These are phyloP conservation scores for Fimicolochytrium jonesii DNA, from an alignment of 192 early-diverging fungal genomes.

Conservation along the genomic window DNA sequence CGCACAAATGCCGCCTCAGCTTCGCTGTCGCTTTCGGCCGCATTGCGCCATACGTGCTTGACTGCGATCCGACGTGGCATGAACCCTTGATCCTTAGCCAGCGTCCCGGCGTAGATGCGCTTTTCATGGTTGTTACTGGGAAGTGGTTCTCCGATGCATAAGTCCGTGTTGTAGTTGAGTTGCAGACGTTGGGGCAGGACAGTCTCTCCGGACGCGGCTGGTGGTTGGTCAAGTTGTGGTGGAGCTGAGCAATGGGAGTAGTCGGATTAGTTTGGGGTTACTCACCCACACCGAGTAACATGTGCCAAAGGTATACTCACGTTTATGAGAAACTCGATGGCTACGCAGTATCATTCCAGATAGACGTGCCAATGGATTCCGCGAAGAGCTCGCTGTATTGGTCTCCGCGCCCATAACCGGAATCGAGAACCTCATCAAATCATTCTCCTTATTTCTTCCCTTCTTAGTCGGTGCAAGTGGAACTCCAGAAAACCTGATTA, in stretches of 20 bases:
- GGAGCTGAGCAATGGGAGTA: too few species aligned
- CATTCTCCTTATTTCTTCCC: constrained; percentile 1
- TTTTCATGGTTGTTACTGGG: constrained; percentile 13
- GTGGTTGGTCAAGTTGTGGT: too few species aligned
- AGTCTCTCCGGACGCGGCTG: background rate
- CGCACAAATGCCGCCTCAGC: constrained; percentile 8
- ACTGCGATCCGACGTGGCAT: constrained; percentile 23
- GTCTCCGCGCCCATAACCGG: too few species aligned
- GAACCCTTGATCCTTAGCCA: constrained; percentile 19
- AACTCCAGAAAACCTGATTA: too few species aligned
- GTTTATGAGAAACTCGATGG: too few species aligned
- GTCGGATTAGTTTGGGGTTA: too few species aligned
- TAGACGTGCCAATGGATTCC: too few species aligned
- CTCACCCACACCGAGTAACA: too few species aligned
- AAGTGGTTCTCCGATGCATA: constrained; percentile 15
- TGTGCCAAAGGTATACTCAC: too few species aligned
- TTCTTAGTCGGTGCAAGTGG: too few species aligned
- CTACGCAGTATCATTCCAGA: too few species aligned
- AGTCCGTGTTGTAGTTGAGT: constrained; percentile 24
- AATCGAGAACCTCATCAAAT: constrained; percentile 14
- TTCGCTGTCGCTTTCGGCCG: constrained; percentile 1
- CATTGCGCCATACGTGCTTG: constrained; percentile 23
- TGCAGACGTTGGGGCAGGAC: constrained; percentile 15
- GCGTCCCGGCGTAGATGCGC: constrained; percentile 20
- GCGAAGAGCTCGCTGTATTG: too few species aligned